Evolutionary conservation across 805 yeast species (phyloP), one percentile per base, ranked within the genome.

Genomic region (Wickerhamiella galacta): DNA sequence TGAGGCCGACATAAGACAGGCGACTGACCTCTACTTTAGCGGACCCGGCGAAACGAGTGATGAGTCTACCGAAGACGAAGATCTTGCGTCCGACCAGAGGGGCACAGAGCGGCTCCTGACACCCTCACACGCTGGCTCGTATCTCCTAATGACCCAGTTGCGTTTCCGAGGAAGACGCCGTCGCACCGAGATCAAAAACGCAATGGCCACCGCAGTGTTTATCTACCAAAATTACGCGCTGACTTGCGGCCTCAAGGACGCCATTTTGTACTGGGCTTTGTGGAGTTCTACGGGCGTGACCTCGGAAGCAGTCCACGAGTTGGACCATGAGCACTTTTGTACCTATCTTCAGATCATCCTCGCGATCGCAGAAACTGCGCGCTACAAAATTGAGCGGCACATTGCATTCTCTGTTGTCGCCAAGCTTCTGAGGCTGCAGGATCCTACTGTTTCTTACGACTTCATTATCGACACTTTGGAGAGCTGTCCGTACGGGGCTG

Each of bases 381-480:
- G 54, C 2, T 52, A 57, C 27, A 25, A 30, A 11, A 34, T 32
- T 3, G 45, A 44, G 35, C 37, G 37, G 30, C 36, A 40, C 41
- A 57, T 70, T 20, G 58, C 64, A 8, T 68, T 72, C 44, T 73
- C 85, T 0, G 56, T 80, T 27, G 53, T 81, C 22, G 71, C 78
- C 2, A 72, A 72, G 42, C 46, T 80, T 2, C 55, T 87, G 42
- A 65, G 76, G 6, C 48, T 66, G 15, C 52, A 72, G 20, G 68
- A 73, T 0, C 80, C 78, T 38, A 57, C 58, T 1, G 53, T 62
- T 9, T 54, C 77, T 0, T 80, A 70, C 52, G 57, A 58, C 3
- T 79, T 77, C 47, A 56, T 81, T 11, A 47, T 61, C 16, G 82
- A 80, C 46, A 63, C 82, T 1, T 58, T 87, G 32, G 56, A 60